These are phyloP conservation scores for Cardamine occulta DNA, from an alignment of 345 rosid genomes.

Conservation along the genomic window DNA sequence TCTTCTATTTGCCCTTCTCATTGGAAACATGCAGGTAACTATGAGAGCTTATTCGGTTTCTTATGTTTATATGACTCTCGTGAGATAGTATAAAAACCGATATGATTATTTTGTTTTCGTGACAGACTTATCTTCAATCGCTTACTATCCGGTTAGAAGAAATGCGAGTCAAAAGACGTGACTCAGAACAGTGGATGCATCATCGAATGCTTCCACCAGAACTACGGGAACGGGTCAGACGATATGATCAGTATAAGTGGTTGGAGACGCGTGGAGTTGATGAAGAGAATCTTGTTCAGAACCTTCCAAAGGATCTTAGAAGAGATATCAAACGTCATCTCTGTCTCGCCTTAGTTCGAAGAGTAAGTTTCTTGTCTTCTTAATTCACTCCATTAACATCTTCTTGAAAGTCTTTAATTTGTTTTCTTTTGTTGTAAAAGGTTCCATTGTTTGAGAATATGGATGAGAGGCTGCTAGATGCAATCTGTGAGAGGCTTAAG, in stretches of 20 bases:
- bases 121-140: constrained; percentile 97
- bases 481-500: constrained; percentile 89
- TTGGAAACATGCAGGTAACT: constrained; percentile 97
- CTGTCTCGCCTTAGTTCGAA: constrained; percentile 85
- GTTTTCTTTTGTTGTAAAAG: constrained; percentile 38
- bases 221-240: constrained; percentile 86
- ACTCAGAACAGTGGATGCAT: constrained; percentile 99
- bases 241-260: constrained; percentile 98
- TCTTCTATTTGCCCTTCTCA: constrained; percentile 91
- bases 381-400: background rate
- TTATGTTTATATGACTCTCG: background rate
- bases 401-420: background rate
- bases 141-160: constrained; percentile 95
- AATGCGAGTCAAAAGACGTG: constrained; percentile 98
- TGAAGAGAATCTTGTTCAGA: constrained; percentile 83
- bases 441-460: constrained; percentile 90
- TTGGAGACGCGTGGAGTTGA: constrained; percentile 96
- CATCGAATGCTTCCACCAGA: constrained; percentile 96
- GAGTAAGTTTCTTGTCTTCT: constrained; percentile 57
- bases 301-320: constrained; percentile 92
- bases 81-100: background rate
- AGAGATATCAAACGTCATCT: constrained; percentile 97
- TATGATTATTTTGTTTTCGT: constrained; percentile 8
- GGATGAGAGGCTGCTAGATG: constrained; percentile 95
- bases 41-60: constrained; percentile 1